Percentiles rank a stretch among this genome's conserved stretches.
phyloP scores from a whole-genome alignment of 2,329 filamentous ascomycete species.

The Nannizziopsis barbatae region DNA sequence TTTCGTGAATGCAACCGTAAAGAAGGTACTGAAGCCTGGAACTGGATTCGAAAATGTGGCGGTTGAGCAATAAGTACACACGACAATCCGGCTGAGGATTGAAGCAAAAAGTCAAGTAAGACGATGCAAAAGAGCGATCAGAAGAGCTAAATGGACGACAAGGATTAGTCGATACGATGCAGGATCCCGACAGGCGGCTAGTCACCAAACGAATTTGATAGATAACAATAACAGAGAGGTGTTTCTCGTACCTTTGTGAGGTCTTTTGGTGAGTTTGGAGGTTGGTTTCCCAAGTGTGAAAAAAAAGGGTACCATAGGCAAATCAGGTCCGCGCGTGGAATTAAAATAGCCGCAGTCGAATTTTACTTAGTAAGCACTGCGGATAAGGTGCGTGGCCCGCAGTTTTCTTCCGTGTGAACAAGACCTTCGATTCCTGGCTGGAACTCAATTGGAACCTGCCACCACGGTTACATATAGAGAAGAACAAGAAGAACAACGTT shows the following conservation, averaged over 20 bases:
- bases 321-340: slow-evolving; percentile 9
- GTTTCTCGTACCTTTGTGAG: background rate
- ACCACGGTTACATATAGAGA: too few relatives aligned
- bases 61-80: slow-evolving; percentile 8
- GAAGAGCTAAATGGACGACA: background rate
- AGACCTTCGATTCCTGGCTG: too few relatives aligned
- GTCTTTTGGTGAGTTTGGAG: background rate
- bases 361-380: background rate
- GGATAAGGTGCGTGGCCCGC: background rate
- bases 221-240: background rate
- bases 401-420: too few relatives aligned
- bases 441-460: too few relatives aligned
- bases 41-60: slow-evolving; percentile 1
- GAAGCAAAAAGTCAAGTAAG: background rate
- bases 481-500: too few relatives aligned
- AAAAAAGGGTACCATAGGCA: slow-evolving; percentile 7
- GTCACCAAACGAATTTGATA: background rate
- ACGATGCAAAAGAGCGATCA: background rate
- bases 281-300: slow-evolving; percentile 1
- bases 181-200: background rate
- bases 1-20: background rate
- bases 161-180: background rate
- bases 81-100: slow-evolving; percentile 5
- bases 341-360: background rate
- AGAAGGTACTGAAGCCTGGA: background rate